Conservation (phyloP, 129 eudicot species). For the Smallanthus sonchifolius region DNA sequence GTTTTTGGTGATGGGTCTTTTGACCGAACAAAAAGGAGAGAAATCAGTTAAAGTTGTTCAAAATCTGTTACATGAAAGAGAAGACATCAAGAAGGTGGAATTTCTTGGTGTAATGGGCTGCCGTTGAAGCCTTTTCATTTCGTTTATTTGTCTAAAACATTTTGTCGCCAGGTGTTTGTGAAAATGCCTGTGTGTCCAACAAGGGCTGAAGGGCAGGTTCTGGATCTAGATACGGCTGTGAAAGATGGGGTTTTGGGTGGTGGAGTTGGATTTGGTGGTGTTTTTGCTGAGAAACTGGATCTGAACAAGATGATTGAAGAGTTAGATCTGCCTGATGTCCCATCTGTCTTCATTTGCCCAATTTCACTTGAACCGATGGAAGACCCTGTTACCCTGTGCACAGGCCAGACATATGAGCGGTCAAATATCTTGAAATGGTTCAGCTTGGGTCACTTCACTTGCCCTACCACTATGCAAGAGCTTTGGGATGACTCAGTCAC, state of each 20-base stretch:
- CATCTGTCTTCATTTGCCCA: conserved; percentile 60
- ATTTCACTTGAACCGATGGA: conserved; percentile 61
- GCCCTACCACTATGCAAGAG: conserved; percentile 70
- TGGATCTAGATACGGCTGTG: conserved; percentile 68
- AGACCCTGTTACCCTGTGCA: conserved; percentile 61
- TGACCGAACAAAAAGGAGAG: conserved; percentile 40
- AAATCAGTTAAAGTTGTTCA: conserved; percentile 39
- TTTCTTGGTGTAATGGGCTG: conserved; percentile 27
- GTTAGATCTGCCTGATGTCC: conserved; percentile 42
- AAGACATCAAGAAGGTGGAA: conserved; percentile 18
- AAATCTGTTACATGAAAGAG: conserved; percentile 9
- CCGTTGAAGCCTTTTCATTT: conserved; percentile 23
- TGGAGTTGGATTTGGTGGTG: conserved; percentile 38
- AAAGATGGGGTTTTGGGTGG: conserved; percentile 63
- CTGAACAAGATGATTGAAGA: conserved; percentile 46
- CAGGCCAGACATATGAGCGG: conserved; percentile 62
- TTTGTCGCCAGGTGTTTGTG: conserved; percentile 21
- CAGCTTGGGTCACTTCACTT: conserved; percentile 52
- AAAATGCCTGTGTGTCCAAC: conserved; percentile 55
- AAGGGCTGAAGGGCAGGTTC: conserved; percentile 46
- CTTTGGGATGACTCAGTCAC: conserved; percentile 63
- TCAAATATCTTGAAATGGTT: conserved; percentile 53
- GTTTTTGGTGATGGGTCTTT: conserved; percentile 39
- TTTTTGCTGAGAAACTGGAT: conserved; percentile 50
- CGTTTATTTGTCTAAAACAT: background rate